Percentiles rank a stretch among this genome's conserved stretches.
Conservation (phyloP, 2,329 filamentous ascomycete genomes). For the Fusarium pininemorale region DNA sequence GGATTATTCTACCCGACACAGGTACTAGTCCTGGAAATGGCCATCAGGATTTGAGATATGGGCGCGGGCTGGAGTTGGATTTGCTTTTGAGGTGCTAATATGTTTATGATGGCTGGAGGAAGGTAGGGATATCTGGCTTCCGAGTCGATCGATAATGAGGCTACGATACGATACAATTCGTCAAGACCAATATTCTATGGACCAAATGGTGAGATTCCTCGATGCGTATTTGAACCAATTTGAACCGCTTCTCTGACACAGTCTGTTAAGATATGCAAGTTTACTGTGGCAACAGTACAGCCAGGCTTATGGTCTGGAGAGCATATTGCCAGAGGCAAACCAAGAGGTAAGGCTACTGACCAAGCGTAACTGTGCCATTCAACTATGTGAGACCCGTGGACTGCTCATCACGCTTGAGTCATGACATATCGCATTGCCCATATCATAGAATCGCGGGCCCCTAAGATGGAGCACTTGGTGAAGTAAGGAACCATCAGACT, state of each 20-base stretch:
- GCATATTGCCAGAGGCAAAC: background rate
- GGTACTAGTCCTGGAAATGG: slow-evolving; percentile 25
- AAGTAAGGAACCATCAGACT: background rate
- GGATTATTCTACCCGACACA: slow-evolving; percentile 53
- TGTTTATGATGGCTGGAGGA: background rate
- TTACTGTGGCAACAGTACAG: slow-evolving; percentile 9
- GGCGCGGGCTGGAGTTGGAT: slow-evolving; percentile 9
- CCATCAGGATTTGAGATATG: background rate
- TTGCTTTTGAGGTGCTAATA: slow-evolving; percentile 25
- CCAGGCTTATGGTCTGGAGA: background rate
- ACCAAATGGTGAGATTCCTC: slow-evolving; percentile 37
- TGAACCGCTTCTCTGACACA: slow-evolving; percentile 30
- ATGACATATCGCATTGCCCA: background rate
- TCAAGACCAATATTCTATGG: background rate
- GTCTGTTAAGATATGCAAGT: slow-evolving; percentile 23
- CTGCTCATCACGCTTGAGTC: background rate
- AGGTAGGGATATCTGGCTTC: slow-evolving; percentile 9
- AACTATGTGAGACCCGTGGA: background rate
- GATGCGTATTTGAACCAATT: slow-evolving; percentile 1
- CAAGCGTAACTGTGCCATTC: background rate
- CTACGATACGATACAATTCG: slow-evolving; percentile 11
- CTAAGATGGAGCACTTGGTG: background rate
- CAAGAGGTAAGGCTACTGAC: slow-evolving; percentile 12
- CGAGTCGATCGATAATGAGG: slow-evolving; percentile 27
- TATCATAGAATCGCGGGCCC: background rate